These are phyloP conservation scores for Erigeron philadelphicus DNA, from an alignment of 140 eudicot genomes.

Conservation along the genomic window DNA sequence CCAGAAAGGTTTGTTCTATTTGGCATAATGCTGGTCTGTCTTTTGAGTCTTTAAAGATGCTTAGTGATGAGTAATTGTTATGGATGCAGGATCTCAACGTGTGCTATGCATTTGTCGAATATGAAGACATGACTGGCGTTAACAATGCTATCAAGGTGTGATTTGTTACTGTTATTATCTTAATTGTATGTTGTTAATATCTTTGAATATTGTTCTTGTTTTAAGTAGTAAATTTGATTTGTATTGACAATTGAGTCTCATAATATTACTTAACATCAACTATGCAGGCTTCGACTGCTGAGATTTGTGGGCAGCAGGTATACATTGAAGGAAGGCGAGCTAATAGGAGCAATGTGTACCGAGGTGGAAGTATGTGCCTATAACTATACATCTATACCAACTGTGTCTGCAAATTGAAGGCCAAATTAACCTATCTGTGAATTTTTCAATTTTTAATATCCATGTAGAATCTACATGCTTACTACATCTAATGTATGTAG, in stretches of 20 bases:
- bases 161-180: background rate
- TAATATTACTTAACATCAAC: background rate
- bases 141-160: slow-evolving; percentile 88
- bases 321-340: slow-evolving; percentile 86
- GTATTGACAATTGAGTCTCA: background rate
- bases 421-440: background rate
- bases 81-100: slow-evolving; percentile 75
- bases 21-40: background rate
- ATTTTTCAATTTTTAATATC: background rate
- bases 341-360: slow-evolving; percentile 49
- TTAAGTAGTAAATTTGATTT: background rate
- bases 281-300: slow-evolving; percentile 68
- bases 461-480: background rate
- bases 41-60: slow-evolving; percentile 9
- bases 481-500: slow-evolving; percentile 30
- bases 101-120: slow-evolving; percentile 95
- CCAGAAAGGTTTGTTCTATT: slow-evolving; percentile 53
- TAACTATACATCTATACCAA: background rate
- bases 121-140: slow-evolving; percentile 69
- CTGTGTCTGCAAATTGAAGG: background rate
- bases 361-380: slow-evolving; percentile 81
- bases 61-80: slow-evolving; percentile 5
- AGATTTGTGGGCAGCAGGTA: slow-evolving; percentile 66
- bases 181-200: background rate
- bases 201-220: background rate